Evolutionary conservation across 352 stramenopile species (phyloP), one percentile per base, ranked within the genome.

Genomic region (Globisporangium megalacanthum): DNA sequence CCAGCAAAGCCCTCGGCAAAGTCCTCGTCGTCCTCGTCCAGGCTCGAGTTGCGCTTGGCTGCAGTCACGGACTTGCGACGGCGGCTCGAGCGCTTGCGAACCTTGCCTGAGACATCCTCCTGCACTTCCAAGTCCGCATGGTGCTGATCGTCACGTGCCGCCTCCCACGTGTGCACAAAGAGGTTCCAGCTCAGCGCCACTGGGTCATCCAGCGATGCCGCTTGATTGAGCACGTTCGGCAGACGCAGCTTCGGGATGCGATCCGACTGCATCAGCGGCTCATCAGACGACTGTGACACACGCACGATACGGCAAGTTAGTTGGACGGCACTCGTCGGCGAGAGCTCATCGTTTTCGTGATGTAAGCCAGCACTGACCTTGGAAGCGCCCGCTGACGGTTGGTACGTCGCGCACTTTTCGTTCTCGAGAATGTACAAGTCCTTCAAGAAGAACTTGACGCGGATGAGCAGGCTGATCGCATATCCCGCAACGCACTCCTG

Each of bases 351-450:
- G 35, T 13, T 3, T 39, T 39, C 35, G 35, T 5, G 35, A 39
- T 8, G 35, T 5, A 5, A 13, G 35, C 7, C 25, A 42, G 55
- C 31, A 57, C 73, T 50, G 51, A 77, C 62, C 72, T 81, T 88
- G 3, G 66, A 73, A 14, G 70, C 54, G 22, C 61, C 61, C 9
- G 70, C 66, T n/a, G 44, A 31, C 19, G 83, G 84, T 48, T 87
- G 78, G 50, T 89, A 95, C 35, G 78, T 92, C 50, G 88, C 75
- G 57, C 85, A 95, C 51, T 79, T 88, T 42, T 92, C 85, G 58
- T 90, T 82, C 44, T 89, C 73, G 35, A 95, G 64, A 0, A 58
- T 42, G 49, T 91, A 95, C 35, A 78, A 71, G 1, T 72, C 63
- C 55, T 94, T 92, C 19, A 95, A 65, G 25, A 70, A 66, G 62